A percentile compares a stretch with the other conserved stretches of the same genome.
Conservation (phyloP, 768 basidiomycete species). For the Gloeopeniophorella convolvens region DNA sequence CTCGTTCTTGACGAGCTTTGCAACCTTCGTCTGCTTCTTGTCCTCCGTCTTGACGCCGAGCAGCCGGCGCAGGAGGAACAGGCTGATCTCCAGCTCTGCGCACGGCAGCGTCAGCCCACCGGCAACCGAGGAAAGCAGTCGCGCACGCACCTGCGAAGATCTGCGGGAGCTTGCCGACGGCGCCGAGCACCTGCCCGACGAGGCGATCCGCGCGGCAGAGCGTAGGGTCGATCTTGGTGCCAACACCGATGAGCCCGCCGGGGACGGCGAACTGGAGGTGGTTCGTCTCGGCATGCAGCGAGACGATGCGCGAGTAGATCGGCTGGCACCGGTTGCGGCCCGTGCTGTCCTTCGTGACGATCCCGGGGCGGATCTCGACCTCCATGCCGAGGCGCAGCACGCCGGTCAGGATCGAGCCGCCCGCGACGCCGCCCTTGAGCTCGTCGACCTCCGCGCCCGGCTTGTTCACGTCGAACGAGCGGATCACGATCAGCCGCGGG, state of each 20-base stretch:
- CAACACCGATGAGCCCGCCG: constrained; percentile 97
- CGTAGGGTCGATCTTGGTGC: constrained; percentile 93
- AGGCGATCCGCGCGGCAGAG: constrained; percentile 95
- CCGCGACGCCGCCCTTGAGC: constrained; percentile 96
- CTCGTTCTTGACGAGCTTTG: constrained; percentile 88
- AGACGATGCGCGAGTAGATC: constrained; percentile 86
- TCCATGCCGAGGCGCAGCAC: constrained; percentile 86
- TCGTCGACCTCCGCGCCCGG: constrained; percentile 97
- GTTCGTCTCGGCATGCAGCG: constrained; percentile 92
- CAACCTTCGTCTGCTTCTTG: constrained; percentile 95
- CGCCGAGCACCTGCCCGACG: constrained; percentile 93
- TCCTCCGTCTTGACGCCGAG: constrained; percentile 99
- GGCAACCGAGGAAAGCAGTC: background rate
- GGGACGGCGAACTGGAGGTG: constrained; percentile 92
- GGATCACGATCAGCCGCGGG: constrained; percentile 94
- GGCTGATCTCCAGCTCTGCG: constrained; percentile 81
- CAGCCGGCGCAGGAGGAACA: constrained; percentile 91
- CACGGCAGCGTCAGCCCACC: background rate
- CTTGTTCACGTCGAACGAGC: constrained; percentile 99
- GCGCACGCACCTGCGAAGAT: constrained; percentile 72
- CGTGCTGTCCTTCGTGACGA: constrained; percentile 90
- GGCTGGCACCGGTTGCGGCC: constrained; percentile 91
- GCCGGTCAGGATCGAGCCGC: constrained; percentile 91
- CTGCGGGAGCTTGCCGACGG: constrained; percentile 88
- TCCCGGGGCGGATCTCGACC: constrained; percentile 95